Evolutionary conservation across 148 eudicot genomes (phyloP).

Genomic region (Vaccinium macrocarpon): DNA sequence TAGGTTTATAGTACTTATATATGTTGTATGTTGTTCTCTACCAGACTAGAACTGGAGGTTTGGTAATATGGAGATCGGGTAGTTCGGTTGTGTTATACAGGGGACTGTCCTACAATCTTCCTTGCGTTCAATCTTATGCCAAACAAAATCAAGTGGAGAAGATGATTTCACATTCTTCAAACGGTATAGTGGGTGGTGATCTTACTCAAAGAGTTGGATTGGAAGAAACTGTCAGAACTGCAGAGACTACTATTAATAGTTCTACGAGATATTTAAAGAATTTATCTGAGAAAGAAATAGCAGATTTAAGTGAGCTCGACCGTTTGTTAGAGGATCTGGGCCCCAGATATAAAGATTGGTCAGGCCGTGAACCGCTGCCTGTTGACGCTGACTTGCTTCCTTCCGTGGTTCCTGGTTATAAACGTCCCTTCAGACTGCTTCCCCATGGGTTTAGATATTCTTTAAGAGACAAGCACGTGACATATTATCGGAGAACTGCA

Average conservation of each 20-base stretch:
- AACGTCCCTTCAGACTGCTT: constrained; percentile 79
- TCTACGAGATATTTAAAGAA: constrained; percentile 25
- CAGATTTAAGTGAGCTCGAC: constrained; percentile 59
- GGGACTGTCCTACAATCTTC: constrained; percentile 74
- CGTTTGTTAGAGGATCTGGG: constrained; percentile 66
- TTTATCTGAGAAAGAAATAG: constrained; percentile 55
- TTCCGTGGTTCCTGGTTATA: constrained; percentile 56
- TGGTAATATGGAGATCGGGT: constrained; percentile 97
- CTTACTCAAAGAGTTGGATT: constrained; percentile 11
- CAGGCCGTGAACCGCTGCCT: constrained; percentile 76
- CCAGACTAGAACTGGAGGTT: constrained; percentile 90
- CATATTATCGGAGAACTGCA: constrained; percentile 59
- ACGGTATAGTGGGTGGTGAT: constrained; percentile 17
- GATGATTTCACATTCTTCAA: constrained; percentile 20
- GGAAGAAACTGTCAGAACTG: constrained; percentile 8
- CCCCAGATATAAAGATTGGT: constrained; percentile 81
- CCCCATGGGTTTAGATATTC: constrained; percentile 54
- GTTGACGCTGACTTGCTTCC: constrained; percentile 97
- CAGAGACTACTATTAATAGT: constrained; percentile 21
- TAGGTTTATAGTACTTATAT: constrained; percentile 17
- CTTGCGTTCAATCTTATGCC: constrained; percentile 64
- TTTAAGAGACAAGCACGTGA: constrained; percentile 63
- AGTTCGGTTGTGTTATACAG: constrained; percentile 72
- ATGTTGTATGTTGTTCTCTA: constrained; percentile 22
- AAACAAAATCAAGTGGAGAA: constrained; percentile 29